Percentiles rank a stretch among this genome's conserved stretches.
Conservation (phyloP, 164 flowering plant species). For the Paratinospora sagittata region DNA sequence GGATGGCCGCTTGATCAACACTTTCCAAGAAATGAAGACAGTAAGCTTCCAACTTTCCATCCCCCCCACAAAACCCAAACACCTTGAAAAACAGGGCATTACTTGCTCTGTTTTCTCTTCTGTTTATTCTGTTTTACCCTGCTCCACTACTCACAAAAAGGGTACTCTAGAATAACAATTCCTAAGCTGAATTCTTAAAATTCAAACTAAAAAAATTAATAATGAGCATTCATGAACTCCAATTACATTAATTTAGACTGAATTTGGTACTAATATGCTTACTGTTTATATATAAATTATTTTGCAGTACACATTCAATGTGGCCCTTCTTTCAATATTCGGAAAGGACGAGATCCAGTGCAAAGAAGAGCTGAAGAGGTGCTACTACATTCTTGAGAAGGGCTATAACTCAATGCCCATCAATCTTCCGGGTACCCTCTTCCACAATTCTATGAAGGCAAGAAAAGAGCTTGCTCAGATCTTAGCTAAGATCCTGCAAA, state of each 20-base stretch:
- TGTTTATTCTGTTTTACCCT: no score
- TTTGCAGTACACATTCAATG: slow-evolving; percentile 88
- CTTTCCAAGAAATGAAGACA: slow-evolving; percentile 91
- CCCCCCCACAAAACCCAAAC: no score
- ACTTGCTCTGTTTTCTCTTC: background rate
- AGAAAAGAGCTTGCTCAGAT: slow-evolving; percentile 67
- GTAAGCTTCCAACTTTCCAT: slow-evolving; percentile 28
- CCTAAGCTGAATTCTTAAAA: no score
- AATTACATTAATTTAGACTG: no score
- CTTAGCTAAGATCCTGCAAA: slow-evolving; percentile 56
- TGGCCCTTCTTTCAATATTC: slow-evolving; percentile 73
- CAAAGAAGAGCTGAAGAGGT: slow-evolving; percentile 74
- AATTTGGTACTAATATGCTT: no score
- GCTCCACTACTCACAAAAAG: no score
- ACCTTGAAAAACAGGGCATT: no score
- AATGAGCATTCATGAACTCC: no score
- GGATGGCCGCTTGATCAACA: slow-evolving; percentile 56
- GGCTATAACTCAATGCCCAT: slow-evolving; percentile 98
- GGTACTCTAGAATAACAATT: no score
- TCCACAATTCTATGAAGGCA: slow-evolving; percentile 86
- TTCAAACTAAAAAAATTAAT: no score
- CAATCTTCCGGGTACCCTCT: slow-evolving; percentile 88
- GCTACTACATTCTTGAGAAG: slow-evolving; percentile 79
- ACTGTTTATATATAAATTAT: background rate
- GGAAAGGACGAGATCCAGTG: slow-evolving; percentile 60